Percentiles rank a stretch among this genome's conserved stretches.
Conservation (phyloP, 225 moss, liverwort and hornwort genomes). For the Marchantia polymorpha region DNA sequence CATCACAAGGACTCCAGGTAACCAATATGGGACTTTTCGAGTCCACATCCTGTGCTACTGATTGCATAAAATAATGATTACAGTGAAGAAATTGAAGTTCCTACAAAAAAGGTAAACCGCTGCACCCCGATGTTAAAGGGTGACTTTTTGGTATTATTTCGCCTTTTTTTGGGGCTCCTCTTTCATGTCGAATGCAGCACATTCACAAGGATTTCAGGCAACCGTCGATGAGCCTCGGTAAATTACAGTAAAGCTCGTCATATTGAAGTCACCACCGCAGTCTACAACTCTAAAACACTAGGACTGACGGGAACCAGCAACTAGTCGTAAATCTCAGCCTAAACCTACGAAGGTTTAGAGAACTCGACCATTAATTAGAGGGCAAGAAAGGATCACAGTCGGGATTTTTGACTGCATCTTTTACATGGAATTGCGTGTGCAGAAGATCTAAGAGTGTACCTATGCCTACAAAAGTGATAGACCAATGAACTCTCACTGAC, state of each 20-base stretch:
- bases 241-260: neutral
- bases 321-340: neutral
- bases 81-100: slow-evolving; percentile 1
- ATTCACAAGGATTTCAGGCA: neutral
- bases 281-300: neutral
- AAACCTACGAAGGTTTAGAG: neutral
- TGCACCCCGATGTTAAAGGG: neutral
- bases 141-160: neutral
- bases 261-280: neutral
- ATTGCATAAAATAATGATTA: neutral
- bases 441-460: neutral
- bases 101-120: neutral
- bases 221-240: neutral
- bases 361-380: neutral
- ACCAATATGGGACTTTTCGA: neutral
- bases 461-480: slow-evolving; percentile 1
- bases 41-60: neutral
- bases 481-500: neutral
- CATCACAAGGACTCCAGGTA: no score
- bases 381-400: neutral
- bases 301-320: neutral
- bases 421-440: no score
- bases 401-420: neutral
- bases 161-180: neutral
- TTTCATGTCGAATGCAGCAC: neutral